Conservation (phyloP, 2,329 filamentous ascomycete species). For the Aureobasidium pullulans region DNA sequence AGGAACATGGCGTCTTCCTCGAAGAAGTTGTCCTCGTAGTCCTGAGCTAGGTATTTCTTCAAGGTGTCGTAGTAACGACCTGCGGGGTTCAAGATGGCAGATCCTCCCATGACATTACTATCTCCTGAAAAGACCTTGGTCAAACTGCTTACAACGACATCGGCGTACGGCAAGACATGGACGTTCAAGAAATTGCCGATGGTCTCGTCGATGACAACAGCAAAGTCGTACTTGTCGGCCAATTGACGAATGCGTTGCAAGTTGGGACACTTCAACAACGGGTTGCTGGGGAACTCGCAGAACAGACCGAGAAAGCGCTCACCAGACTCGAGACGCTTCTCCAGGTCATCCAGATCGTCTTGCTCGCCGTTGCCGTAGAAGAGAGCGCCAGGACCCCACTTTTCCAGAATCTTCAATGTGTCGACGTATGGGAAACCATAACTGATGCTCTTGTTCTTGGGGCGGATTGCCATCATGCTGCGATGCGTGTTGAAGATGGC, state of each 20-base stretch:
- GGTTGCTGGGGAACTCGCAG: constrained; percentile 93
- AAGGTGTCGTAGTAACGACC: constrained; percentile 62
- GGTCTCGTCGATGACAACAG: constrained; percentile 88
- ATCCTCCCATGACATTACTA: constrained; percentile 95
- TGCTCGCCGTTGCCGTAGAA: constrained; percentile 80
- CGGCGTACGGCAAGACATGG: constrained; percentile 80
- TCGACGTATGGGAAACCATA: constrained; percentile 98
- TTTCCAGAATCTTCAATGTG: constrained; percentile 88
- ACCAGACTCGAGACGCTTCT: constrained; percentile 60
- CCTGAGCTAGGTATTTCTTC: constrained; percentile 56
- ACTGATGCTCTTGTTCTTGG: constrained; percentile 67
- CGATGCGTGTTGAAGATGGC: constrained; percentile 86
- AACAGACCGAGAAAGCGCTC: constrained; percentile 78
- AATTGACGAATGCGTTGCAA: constrained; percentile 70
- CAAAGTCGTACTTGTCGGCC: constrained; percentile 79
- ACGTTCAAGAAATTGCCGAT: constrained; percentile 96
- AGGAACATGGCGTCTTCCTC: constrained; percentile 89
- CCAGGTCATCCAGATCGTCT: constrained; percentile 76
- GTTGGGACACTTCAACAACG: constrained; percentile 77
- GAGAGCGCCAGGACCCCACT: constrained; percentile 80
- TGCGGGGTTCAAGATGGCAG: constrained; percentile 56
- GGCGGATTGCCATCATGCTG: constrained; percentile 58
- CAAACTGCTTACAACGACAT: constrained; percentile 87
- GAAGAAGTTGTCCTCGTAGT: constrained; percentile 86
- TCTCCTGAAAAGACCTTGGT: constrained; percentile 98